Percentiles rank a stretch among this genome's conserved stretches.
These are phyloP conservation scores for Dendrobium huoshanense DNA, from an alignment of 106 monocot genomes.

Conservation along the genomic window DNA sequence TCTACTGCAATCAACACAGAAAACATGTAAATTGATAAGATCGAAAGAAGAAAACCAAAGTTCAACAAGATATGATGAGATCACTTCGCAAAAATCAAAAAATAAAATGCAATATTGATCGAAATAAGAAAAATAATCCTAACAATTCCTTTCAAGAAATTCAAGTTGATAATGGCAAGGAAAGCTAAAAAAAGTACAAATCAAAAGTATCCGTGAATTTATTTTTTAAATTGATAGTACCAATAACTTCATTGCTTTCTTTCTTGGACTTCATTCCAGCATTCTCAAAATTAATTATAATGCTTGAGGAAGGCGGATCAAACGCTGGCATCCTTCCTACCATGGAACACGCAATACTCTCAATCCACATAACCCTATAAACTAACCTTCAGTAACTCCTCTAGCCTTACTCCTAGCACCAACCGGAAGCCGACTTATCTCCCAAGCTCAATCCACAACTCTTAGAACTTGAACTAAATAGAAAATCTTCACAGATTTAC, in stretches of 20 bases:
- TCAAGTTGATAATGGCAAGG: neutral
- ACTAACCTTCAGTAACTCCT: neutral
- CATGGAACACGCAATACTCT: neutral
- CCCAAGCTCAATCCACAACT: neutral
- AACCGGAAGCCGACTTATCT: neutral
- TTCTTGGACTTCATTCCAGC: too few species aligned
- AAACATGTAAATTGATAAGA: neutral
- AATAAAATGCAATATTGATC: neutral
- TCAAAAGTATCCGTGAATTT: neutral
- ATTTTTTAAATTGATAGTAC: neutral
- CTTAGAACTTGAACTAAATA: neutral
- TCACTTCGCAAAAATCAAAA: neutral
- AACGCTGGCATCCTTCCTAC: neutral
- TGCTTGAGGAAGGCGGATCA: neutral
- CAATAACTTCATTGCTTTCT: too few species aligned
- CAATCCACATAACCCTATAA: neutral
- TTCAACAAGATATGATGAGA: neutral
- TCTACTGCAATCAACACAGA: neutral
- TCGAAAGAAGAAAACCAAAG: neutral
- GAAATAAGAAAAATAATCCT: neutral
- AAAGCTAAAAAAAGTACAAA: neutral
- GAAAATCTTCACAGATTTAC: neutral
- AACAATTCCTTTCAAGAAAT: neutral
- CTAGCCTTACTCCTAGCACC: neutral
- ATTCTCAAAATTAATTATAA: too few species aligned